Evolutionary conservation across 2,329 filamentous ascomycete genomes (phyloP).

Genomic region (Talaromyces verruculosus): DNA sequence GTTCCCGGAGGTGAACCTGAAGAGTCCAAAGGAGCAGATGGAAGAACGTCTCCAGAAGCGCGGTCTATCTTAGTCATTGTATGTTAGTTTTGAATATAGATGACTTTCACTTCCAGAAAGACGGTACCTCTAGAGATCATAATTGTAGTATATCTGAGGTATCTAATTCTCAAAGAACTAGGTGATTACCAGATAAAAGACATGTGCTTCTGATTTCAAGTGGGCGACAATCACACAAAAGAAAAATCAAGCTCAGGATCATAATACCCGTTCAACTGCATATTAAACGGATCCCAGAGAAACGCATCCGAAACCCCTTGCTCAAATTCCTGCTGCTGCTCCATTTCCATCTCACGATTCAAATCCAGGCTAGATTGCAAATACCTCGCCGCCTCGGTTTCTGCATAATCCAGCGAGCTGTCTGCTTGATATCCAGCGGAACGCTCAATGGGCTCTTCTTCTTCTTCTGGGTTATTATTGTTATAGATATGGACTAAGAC

Average conservation of each 20-base stretch:
- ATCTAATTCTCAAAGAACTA: too few relatives aligned
- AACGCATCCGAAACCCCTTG: background rate
- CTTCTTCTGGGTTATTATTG: background rate
- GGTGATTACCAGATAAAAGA: background rate
- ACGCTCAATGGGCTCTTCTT: background rate
- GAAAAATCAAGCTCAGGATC: background rate
- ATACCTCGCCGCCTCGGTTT: background rate
- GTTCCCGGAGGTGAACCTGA: constrained; percentile 38
- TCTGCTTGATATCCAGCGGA: background rate
- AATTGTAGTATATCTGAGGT: too few relatives aligned
- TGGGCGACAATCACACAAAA: background rate
- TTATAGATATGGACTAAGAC: background rate
- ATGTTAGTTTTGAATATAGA: background rate
- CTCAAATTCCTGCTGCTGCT: background rate
- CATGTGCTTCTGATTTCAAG: background rate
- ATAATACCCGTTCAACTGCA: background rate
- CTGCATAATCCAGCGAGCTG: background rate
- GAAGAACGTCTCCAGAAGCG: background rate
- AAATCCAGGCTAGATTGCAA: background rate
- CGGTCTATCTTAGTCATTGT: background rate
- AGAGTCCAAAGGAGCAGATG: constrained; percentile 28
- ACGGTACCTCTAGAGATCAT: too few relatives aligned
- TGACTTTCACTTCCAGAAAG: background rate
- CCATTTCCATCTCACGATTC: background rate
- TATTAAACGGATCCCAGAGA: background rate